Evolutionary conservation across 2,329 filamentous ascomycete species (phyloP), one percentile per base, ranked within the genome.

Genomic region (Dactylellina haptotyla): DNA sequence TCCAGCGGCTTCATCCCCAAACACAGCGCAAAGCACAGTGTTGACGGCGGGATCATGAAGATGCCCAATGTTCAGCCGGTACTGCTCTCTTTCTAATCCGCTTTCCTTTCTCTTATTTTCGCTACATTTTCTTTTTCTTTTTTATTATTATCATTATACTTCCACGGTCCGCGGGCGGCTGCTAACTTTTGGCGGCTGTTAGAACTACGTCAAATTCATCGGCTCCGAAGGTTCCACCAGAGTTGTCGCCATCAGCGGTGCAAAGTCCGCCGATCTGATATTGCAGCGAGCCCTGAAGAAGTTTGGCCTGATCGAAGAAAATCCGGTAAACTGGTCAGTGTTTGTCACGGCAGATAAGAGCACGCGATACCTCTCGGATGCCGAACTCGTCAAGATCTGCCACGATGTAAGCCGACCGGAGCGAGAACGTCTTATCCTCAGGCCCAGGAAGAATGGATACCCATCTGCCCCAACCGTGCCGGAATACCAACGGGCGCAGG

Each of bases 301-400:
- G 80, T 91, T 97, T 75, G 88, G 89, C 41, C 85, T 97, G 28
- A 91, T 93, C 20, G 93, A 97, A 79, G 91, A 94, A 75, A 93
- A 97, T 78, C 91, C 95, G 80, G 88, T 93, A 78, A 97, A 96
- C 79, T 98, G 97, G 82, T 97, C 93, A 83, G 98, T 99, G 83
- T 98, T 95, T 84, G 84, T 98, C 69, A 89, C 92, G 76, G 94
- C 93, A 56, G 84, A 92, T 39, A 92, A 97, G 51, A 62, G 66
- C 23, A 75, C 75, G 23, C 64, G 76, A 57, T 72, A 70, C 41
- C 71, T 78, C 16, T 69, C 69, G 25, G 95, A 99, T 78, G 89
- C 88, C 3, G 95, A 99, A 80, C 84, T 99, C 9, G 91, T 95
- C 85, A 89, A 92, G 73, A 91, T 98, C 62, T 96, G 96, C 81